Conservation (phyloP, 805 yeast genomes). For the Monosporozyma siamensis region DNA sequence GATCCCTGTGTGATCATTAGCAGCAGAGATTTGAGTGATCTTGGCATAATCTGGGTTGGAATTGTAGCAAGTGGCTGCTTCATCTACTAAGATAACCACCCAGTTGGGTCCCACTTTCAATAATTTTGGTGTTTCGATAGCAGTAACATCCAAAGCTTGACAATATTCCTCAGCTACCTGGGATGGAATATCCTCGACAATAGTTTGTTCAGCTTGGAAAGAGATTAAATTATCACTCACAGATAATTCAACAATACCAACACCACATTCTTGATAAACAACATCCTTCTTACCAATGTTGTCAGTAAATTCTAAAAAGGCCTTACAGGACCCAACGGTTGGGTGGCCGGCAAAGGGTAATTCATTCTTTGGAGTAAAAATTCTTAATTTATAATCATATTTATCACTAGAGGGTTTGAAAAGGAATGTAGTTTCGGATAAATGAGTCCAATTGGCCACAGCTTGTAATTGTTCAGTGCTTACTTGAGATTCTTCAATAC, state of each 20-base stretch:
- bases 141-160: slow-evolving; percentile 7
- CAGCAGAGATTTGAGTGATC: slow-evolving; percentile 15
- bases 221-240: slow-evolving; percentile 19
- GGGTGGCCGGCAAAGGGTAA: slow-evolving; percentile 62
- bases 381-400: slow-evolving; percentile 42
- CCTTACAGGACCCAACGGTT: slow-evolving; percentile 44
- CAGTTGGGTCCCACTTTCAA: slow-evolving; percentile 41
- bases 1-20: slow-evolving; percentile 29
- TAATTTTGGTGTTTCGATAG: slow-evolving; percentile 19
- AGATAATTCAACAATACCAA: slow-evolving; percentile 34
- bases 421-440: slow-evolving; percentile 50
- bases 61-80: slow-evolving; percentile 28
- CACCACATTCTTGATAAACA: slow-evolving; percentile 37
- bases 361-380: slow-evolving; percentile 40
- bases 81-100: slow-evolving; percentile 32
- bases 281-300: slow-evolving; percentile 12
- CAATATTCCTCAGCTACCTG: slow-evolving; percentile 6
- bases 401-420: slow-evolving; percentile 31
- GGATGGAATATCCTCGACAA: slow-evolving; percentile 5
- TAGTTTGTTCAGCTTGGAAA: slow-evolving; percentile 23
- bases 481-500: slow-evolving; percentile 18
- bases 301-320: slow-evolving; percentile 33
- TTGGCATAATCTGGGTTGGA: slow-evolving; percentile 28
- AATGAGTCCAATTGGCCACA: slow-evolving; percentile 51
- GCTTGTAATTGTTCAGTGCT: slow-evolving; percentile 35